Conservation (phyloP, 768 basidiomycete species). For the Lyophyllum shimeji region DNA sequence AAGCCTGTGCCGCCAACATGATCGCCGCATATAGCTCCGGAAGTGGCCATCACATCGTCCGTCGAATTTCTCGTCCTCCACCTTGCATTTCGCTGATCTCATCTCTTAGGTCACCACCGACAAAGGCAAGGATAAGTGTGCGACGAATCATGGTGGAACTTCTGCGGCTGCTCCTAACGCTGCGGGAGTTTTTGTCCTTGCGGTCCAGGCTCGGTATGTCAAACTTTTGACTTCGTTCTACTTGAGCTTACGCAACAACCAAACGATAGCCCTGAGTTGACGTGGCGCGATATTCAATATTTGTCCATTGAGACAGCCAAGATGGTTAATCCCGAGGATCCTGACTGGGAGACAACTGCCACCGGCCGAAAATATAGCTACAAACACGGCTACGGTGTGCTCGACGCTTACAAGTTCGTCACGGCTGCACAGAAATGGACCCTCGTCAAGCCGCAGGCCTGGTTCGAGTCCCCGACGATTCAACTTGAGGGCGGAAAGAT, state of each 20-base stretch:
- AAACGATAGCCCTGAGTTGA: conserved; percentile 77
- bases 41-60: conserved; percentile 85
- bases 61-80: conserved; percentile 28
- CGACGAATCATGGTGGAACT: conserved; percentile 89
- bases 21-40: conserved; percentile 95
- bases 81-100: conserved; percentile 11
- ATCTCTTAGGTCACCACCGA: conserved; percentile 85
- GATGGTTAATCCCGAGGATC: conserved; percentile 81
- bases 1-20: conserved; percentile 95
- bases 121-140: conserved; percentile 80
- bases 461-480: conserved; percentile 74
- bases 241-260: conserved; percentile 10
- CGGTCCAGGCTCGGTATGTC: conserved; percentile 76
- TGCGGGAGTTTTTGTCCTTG: conserved; percentile 88
- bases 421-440: conserved; percentile 80
- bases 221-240: not conserved
- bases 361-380: conserved; percentile 68
- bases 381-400: conserved; percentile 92
- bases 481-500: conserved; percentile 64
- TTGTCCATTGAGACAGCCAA: conserved; percentile 76
- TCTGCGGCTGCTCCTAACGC: conserved; percentile 98
- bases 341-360: conserved; percentile 88
- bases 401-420: conserved; percentile 84
- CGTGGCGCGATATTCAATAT: conserved; percentile 97
- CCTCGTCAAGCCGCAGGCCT: conserved; percentile 90